A percentile compares a stretch with the other conserved stretches of the same genome.
These are phyloP conservation scores for Perkinsus chesapeaki DNA, from an alignment of 169 alveolate species.

Conservation along the genomic window DNA sequence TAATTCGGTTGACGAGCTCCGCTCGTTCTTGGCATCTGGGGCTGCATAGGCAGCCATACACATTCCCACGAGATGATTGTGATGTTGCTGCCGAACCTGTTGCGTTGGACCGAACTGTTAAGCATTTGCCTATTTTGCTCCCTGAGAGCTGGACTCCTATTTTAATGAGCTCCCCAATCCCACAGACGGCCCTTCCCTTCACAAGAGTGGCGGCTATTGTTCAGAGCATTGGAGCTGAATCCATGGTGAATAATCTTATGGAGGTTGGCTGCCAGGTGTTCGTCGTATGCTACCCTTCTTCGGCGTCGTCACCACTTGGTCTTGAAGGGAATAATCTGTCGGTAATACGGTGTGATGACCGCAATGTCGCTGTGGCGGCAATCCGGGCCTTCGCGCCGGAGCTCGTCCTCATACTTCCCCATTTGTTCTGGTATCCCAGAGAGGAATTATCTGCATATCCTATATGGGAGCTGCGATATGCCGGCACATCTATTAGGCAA, in stretches of 20 bases:
- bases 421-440: neutral
- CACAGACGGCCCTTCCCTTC: neutral
- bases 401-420: neutral
- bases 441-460: neutral
- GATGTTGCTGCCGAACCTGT: neutral
- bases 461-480: neutral
- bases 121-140: neutral
- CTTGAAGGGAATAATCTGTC: neutral
- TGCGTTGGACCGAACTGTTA: neutral
- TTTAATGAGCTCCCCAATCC: neutral
- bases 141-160: neutral
- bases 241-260: too few species aligned
- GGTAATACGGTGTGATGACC: neutral
- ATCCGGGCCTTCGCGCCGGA: neutral
- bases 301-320: neutral
- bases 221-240: neutral
- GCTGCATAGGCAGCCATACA: neutral
- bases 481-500: neutral
- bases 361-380: neutral
- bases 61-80: neutral
- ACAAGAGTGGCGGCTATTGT: neutral
- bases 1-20: neutral
- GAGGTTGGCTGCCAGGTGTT: neutral
- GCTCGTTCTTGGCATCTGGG: neutral
- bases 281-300: neutral